Evolutionary conservation across 208 protist species (phyloP).

Genomic region (Leishmania arabica): DNA sequence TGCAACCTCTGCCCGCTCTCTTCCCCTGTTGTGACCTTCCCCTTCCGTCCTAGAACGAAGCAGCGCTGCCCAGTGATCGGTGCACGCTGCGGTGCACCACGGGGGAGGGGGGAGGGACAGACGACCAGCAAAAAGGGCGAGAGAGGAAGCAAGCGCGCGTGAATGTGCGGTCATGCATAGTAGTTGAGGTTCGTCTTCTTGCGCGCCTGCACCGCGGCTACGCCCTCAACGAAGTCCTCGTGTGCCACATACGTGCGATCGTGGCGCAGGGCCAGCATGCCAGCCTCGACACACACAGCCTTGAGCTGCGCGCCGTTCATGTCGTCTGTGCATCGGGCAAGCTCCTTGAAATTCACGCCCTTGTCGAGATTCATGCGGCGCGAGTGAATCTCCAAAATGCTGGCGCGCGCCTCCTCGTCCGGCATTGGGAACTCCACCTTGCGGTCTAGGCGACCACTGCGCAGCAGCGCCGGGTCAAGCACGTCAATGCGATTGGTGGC

Average conservation of each 20-base stretch:
- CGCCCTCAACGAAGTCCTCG: slow-evolving; percentile 99
- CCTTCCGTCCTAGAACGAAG: background rate
- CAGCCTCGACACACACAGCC: slow-evolving; percentile 99
- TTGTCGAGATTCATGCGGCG: slow-evolving; percentile 98
- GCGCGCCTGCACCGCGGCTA: slow-evolving; percentile 98
- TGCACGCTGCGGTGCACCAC: background rate
- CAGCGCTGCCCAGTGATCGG: background rate
- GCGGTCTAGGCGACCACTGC: slow-evolving; percentile 98
- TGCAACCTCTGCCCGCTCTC: background rate
- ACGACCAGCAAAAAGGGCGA: background rate
- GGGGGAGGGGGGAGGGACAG: no score
- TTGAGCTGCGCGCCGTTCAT: slow-evolving; percentile 99
- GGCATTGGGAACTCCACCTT: slow-evolving; percentile 99
- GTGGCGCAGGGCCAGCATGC: slow-evolving; percentile 99
- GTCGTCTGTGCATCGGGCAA: slow-evolving; percentile 98
- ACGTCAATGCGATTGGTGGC: slow-evolving; percentile 99
- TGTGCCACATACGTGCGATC: slow-evolving; percentile 92
- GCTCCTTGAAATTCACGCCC: slow-evolving; percentile 99
- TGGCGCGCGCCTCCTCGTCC: slow-evolving; percentile 97
- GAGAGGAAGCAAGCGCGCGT: no score
- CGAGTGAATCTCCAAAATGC: slow-evolving; percentile 99
- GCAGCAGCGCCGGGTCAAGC: slow-evolving; percentile 99
- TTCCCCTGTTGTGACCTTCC: background rate
- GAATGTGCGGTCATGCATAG: slow-evolving; percentile 94
- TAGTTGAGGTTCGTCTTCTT: slow-evolving; percentile 99